These are phyloP conservation scores for Trichoderma sp. DNA, from an alignment of 2,329 filamentous ascomycete species.

Conservation along the genomic window DNA sequence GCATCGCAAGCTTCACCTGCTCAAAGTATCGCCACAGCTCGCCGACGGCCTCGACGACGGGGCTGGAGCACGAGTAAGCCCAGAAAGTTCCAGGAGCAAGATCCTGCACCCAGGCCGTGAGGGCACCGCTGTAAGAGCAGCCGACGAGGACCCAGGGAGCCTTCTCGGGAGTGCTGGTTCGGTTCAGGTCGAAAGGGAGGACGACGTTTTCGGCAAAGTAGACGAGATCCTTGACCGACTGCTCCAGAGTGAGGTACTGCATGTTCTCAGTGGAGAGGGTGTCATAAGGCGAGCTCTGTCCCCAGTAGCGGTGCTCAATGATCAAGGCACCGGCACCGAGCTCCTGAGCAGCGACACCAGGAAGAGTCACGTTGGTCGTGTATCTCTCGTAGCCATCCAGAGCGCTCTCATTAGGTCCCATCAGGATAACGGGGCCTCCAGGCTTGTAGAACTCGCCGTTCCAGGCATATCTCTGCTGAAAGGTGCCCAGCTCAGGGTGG, in stretches of 20 bases:
- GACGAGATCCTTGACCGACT: conserved; percentile 72
- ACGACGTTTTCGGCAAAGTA: conserved; percentile 73
- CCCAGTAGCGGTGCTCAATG: conserved; percentile 83
- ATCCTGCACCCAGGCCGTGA: conserved; percentile 70
- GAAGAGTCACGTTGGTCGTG: conserved; percentile 71
- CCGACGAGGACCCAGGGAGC: conserved; percentile 76
- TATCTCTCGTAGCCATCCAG: conserved; percentile 60
- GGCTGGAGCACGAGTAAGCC: conserved; percentile 74
- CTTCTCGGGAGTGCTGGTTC: conserved; percentile 62
- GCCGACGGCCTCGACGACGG: conserved; percentile 71
- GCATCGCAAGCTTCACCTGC: conserved; percentile 46
- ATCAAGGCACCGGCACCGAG: conserved; percentile 73
- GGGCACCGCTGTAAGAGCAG: conserved; percentile 76
- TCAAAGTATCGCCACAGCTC: conserved; percentile 66
- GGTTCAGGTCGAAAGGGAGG: conserved; percentile 65
- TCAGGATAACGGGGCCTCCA: conserved; percentile 74
- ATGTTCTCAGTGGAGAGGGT: conserved; percentile 67
- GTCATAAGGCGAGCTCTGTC: conserved; percentile 65
- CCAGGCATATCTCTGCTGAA: conserved; percentile 77
- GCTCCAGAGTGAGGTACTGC: conserved; percentile 76
- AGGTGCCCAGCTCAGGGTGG: conserved; percentile 58
- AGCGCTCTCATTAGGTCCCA: conserved; percentile 65
- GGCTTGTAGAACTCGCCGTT: conserved; percentile 74
- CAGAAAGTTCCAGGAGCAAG: conserved; percentile 75
- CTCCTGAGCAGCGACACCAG: conserved; percentile 64